A percentile compares a stretch with the other conserved stretches of the same genome.
Evolutionary conservation across 257 asterid species (phyloP).

Genomic region (Fraxinus anomala): DNA sequence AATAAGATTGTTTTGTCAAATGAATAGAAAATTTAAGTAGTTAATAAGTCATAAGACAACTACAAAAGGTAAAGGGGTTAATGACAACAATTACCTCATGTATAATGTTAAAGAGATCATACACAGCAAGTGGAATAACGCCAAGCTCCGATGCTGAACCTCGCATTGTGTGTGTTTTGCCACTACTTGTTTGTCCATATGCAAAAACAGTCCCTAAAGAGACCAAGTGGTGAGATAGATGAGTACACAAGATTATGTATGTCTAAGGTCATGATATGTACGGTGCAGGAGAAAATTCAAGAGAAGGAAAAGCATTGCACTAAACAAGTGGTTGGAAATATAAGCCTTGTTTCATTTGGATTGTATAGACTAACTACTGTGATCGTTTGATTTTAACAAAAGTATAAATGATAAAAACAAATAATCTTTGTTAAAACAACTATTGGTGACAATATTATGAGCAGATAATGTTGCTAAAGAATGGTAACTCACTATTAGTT

Average conservation of each 20-base stretch:
- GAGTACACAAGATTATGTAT: conserved; percentile 1
- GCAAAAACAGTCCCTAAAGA: conserved; percentile 89
- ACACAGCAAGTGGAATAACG: conserved; percentile 84
- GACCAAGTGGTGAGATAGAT: conserved; percentile 20
- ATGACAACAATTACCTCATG: conserved; percentile 56
- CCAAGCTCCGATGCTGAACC: conserved; percentile 89
- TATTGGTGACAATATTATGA: background rate
- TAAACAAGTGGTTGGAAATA: background rate
- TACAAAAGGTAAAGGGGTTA: background rate
- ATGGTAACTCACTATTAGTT: background rate
- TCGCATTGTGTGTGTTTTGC: conserved; percentile 95
- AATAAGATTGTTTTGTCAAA: background rate
- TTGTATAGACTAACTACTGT: conserved; percentile 4
- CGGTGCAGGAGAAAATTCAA: background rate
- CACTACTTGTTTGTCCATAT: conserved; percentile 97
- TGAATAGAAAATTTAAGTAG: background rate
- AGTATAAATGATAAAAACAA: background rate
- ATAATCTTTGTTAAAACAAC: background rate
- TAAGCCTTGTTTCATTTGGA: background rate
- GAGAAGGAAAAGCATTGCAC: background rate
- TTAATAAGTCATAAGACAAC: conserved; percentile 9
- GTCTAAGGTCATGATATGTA: background rate
- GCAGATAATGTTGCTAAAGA: background rate
- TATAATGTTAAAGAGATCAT: conserved; percentile 67
- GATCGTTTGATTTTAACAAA: background rate